These are phyloP conservation scores for Aspergillus chevalieri DNA, from an alignment of 2,329 filamentous ascomycete genomes.

Conservation along the genomic window DNA sequence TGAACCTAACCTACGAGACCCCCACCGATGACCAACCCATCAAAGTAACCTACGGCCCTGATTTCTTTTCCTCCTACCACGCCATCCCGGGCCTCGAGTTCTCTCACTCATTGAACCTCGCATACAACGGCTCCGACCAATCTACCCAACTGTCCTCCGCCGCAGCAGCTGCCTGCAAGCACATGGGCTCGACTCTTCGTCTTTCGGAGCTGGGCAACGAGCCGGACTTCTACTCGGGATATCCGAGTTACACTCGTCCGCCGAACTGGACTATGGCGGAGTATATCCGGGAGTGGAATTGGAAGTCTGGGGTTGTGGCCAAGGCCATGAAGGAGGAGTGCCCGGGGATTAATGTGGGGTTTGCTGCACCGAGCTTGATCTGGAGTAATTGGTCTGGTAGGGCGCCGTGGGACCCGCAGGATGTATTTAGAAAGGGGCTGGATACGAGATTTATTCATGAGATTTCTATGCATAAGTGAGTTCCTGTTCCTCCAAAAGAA, in stretches of 20 bases:
- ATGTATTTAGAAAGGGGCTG: conserved; percentile 4
- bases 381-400: conserved; percentile 1
- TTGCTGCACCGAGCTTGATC: conserved; percentile 10
- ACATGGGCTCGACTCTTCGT: conserved; percentile 5
- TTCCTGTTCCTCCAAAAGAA: neutral
- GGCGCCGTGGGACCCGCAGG: conserved; percentile 2
- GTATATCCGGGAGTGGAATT: conserved; percentile 11
- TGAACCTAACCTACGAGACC: conserved; percentile 1
- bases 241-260: conserved; percentile 3
- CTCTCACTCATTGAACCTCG: conserved; percentile 8
- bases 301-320: conserved; percentile 5
- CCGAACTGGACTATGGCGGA: conserved; percentile 8
- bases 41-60: conserved; percentile 8
- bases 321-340: conserved; percentile 8
- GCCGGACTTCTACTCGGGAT: conserved; percentile 3
- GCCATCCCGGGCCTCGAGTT: conserved; percentile 6
- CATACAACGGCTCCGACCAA: conserved; percentile 5
- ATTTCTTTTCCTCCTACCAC: conserved; percentile 9
- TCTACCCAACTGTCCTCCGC: conserved; percentile 2
- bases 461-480: conserved; percentile 9
- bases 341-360: conserved; percentile 2
- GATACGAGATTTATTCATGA: conserved; percentile 5
- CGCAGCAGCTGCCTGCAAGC: conserved; percentile 4
- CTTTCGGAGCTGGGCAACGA: conserved; percentile 13
- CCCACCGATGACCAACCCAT: conserved; percentile 7